Evolutionary conservation across 352 stramenopile genomes (phyloP).

Genomic region (Thraustochytrium sp.): DNA sequence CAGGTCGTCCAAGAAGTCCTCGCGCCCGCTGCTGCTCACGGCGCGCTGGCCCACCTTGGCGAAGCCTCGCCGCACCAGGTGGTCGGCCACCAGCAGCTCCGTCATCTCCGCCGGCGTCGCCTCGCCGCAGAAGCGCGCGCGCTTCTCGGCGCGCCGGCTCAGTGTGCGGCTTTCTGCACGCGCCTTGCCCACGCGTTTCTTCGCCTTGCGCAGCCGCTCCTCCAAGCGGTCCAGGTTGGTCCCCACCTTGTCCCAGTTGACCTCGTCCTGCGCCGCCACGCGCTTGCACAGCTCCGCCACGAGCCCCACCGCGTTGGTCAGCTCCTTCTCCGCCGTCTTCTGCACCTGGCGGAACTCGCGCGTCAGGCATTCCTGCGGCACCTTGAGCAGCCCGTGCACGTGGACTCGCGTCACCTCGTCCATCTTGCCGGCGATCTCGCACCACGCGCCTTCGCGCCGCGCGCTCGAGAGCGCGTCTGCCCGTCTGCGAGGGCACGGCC

Average conservation of each 20-base stretch:
- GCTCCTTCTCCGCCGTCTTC: background rate
- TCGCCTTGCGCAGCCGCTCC: background rate
- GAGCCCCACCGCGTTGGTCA: background rate
- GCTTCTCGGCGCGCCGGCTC: background rate
- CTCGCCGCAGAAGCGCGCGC: background rate
- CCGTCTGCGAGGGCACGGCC: background rate
- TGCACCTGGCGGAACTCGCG: background rate
- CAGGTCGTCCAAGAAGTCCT: background rate
- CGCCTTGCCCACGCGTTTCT: background rate
- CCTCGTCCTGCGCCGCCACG: background rate
- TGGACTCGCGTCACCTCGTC: background rate
- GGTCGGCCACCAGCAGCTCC: background rate
- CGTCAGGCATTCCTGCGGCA: slow-evolving; percentile 7
- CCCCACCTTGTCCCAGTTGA: slow-evolving; percentile 36
- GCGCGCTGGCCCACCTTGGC: background rate
- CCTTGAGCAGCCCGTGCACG: background rate
- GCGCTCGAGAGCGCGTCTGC: background rate
- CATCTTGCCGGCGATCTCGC: background rate
- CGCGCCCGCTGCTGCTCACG: background rate
- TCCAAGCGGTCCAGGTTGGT: slow-evolving; percentile 3
- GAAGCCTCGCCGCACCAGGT: background rate
- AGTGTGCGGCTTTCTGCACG: background rate
- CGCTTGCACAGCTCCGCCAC: slow-evolving; percentile 4
- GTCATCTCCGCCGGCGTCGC: background rate
- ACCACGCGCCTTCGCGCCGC: background rate